Evolutionary conservation across 306 rosid genomes (phyloP), one percentile per base, ranked within the genome.

Genomic region (Geum urbanum): DNA sequence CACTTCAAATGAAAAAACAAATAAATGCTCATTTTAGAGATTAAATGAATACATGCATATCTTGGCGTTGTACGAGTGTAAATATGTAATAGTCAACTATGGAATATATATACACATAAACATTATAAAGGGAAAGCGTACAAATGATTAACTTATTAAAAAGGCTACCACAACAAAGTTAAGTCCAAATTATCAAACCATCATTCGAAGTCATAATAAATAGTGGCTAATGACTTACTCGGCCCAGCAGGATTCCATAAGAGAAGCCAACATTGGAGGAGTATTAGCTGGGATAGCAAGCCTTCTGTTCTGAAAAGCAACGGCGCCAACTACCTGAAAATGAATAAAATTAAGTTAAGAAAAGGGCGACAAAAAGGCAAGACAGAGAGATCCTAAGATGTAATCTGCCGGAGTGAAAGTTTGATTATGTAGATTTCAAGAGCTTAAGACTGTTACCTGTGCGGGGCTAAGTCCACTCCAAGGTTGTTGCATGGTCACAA

Each of bases 211-310:
- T 24, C 3, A 9, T n/a, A 7, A 8, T 14, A 51, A 63, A 12
- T 43, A n/a, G 27, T 4, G 13, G 18, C 40, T 11, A 71, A 12
- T 53, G 27, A 80, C 99, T 84, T 87, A 94, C 99, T 88, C 89
- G 1, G 86, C 96, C 99, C 99, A 94, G 86, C 99, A 94, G 74
- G 97, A 81, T 77, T 88, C 99, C 81, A 91, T 89, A 63, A 94
- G 96, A 51, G 97, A 86, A 79, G 86, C 77, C 85, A 94, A 55
- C 68, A 75, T 57, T 4, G 99, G 88, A 54, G 99, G 88, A 54
- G 92, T 79, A 70, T 80, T 88, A 0, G 83, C 71, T 59, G 99
- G 99, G 72, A 94, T 82, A 47, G 75, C 57, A 60, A 87, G 99
- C 83, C 79, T 88, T 81, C 99, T 78, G 66, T 91, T 94, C 79